These are phyloP conservation scores for Pythium plurisporium DNA, from an alignment of 352 stramenopile genomes.

Conservation along the genomic window DNA sequence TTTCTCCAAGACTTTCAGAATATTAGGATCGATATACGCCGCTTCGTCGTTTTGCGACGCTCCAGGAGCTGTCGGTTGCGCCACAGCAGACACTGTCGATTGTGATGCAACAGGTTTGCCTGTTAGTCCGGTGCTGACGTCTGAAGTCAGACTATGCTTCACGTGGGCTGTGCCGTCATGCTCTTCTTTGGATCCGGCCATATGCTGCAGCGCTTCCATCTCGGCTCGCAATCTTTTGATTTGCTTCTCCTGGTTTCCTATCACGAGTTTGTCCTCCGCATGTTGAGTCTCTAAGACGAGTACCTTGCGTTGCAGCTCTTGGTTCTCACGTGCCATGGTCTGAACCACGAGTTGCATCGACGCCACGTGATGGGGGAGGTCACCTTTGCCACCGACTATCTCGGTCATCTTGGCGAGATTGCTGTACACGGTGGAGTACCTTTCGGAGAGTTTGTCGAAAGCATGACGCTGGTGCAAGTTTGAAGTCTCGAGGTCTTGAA, in stretches of 20 bases:
- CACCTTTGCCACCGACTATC: conserved; percentile 3
- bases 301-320: conserved; percentile 62
- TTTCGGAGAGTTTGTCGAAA: conserved; percentile 61
- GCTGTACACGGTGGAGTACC: conserved; percentile 47
- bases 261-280: conserved; percentile 49
- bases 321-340: conserved; percentile 60
- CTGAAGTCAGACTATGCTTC: conserved; percentile 5
- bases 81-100: background rate
- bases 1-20: conserved; percentile 77
- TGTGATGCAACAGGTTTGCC: no score
- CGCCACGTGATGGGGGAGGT: conserved; percentile 6
- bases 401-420: conserved; percentile 57
- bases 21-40: conserved; percentile 75
- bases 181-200: conserved; percentile 41
- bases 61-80: background rate
- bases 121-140: no score
- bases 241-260: conserved; percentile 57
- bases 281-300: conserved; percentile 55
- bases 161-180: background rate
- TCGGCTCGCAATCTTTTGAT: conserved; percentile 65
- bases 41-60: conserved; percentile 31
- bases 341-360: conserved; percentile 46
- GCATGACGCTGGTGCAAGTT: conserved; percentile 50
- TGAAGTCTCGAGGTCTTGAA: conserved; percentile 42
- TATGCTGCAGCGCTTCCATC: conserved; percentile 73